These are phyloP conservation scores for Hymenoscyphus infarciens DNA, from an alignment of 2,329 filamentous ascomycete genomes.

Conservation along the genomic window DNA sequence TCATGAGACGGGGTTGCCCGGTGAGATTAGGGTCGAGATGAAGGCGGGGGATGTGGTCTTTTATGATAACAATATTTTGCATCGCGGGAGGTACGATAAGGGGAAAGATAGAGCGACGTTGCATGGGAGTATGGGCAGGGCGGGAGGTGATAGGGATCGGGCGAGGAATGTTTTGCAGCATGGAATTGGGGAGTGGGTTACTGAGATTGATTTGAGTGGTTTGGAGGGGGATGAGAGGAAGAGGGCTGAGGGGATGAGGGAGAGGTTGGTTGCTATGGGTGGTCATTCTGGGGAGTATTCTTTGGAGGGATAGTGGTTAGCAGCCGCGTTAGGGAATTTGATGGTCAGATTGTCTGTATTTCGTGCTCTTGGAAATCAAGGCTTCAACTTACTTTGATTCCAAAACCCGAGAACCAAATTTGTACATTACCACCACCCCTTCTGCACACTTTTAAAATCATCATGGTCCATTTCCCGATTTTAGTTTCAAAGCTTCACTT, in stretches of 20 bases:
- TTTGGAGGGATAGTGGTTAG: slow-evolving; percentile 44
- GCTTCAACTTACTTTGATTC: no score
- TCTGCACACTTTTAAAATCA: no score
- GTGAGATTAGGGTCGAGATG: slow-evolving; percentile 62
- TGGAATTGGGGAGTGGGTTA: slow-evolving; percentile 65
- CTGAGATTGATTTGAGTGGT: slow-evolving; percentile 51
- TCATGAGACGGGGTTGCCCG: slow-evolving; percentile 58
- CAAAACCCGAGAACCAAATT: no score
- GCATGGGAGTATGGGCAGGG: slow-evolving; percentile 68
- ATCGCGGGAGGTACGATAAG: slow-evolving; percentile 63
- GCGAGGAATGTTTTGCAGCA: slow-evolving; percentile 75
- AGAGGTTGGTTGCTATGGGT: slow-evolving; percentile 59
- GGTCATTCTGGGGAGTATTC: slow-evolving; percentile 57
- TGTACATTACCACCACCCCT: no score
- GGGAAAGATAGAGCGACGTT: slow-evolving; percentile 63
- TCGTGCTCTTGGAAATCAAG: no score
- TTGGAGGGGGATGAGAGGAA: slow-evolving; percentile 39
- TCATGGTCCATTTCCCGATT: no score
- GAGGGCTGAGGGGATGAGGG: slow-evolving; percentile 61
- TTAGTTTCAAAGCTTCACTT: no score
- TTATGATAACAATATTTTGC: slow-evolving; percentile 87
- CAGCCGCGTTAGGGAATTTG: no score
- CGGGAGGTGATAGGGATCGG: slow-evolving; percentile 49
- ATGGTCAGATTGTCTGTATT: no score
- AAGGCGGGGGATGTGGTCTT: slow-evolving; percentile 77